These are phyloP conservation scores for Grosmannia huntii DNA, from an alignment of 2,329 filamentous ascomycete species.

Conservation along the genomic window DNA sequence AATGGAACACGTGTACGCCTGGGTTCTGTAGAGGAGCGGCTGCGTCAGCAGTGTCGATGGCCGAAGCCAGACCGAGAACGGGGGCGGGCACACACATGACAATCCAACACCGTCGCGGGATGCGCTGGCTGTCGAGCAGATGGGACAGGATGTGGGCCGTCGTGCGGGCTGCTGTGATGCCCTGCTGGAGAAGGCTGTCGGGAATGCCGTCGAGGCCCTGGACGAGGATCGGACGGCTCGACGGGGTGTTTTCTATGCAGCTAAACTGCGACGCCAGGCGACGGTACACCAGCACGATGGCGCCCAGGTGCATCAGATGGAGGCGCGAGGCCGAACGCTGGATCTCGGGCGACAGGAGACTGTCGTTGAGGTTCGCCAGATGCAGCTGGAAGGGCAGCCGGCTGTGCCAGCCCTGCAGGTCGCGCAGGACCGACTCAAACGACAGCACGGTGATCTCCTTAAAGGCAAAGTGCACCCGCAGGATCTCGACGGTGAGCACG, in stretches of 20 bases:
- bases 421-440: constrained; percentile 16
- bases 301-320: constrained; percentile 20
- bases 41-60: not conserved
- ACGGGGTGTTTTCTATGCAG: not conserved
- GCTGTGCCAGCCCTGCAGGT: constrained; percentile 18
- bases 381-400: constrained; percentile 15
- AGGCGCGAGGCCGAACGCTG: constrained; percentile 17
- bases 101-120: constrained; percentile 18
- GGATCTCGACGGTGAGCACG: constrained; percentile 17
- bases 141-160: constrained; percentile 15
- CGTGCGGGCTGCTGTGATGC: constrained; percentile 15
- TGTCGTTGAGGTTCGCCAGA: constrained; percentile 7
- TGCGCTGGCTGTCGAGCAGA: constrained; percentile 12
- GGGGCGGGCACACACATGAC: constrained; percentile 16
- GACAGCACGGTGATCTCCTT: constrained; percentile 15
- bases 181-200: constrained; percentile 9
- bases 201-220: constrained; percentile 5
- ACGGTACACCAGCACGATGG: constrained; percentile 20
- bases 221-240: not conserved
- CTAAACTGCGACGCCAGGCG: constrained; percentile 17
- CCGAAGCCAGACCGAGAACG: not conserved
- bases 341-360: constrained; percentile 6
- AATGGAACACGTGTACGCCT: constrained; percentile 18
- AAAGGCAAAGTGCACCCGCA: constrained; percentile 18
- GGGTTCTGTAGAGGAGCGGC: constrained; percentile 13